Percentiles rank a stretch among this genome's conserved stretches.
Evolutionary conservation across 495 filamentous ascomycete species (phyloP).

Genomic region (Penicillium bialowiezense): DNA sequence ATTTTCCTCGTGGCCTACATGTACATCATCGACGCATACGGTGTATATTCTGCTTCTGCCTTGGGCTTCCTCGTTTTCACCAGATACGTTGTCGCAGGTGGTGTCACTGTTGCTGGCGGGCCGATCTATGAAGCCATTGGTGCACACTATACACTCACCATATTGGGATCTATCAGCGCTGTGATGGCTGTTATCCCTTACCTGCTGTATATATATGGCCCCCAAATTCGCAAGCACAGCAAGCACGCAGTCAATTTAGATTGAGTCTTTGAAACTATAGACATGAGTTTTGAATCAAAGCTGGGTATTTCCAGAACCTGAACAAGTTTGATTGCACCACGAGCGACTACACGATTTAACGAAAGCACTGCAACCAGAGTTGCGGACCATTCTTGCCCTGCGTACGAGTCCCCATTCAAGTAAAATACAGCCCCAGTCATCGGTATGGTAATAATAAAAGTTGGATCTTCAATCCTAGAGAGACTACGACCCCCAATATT

Average conservation of each 20-base stretch:
- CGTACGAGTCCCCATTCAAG: too few relatives aligned
- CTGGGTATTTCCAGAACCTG: too few relatives aligned
- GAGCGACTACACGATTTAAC: too few relatives aligned
- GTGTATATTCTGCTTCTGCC: constrained; percentile 32
- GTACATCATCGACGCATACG: constrained; percentile 54
- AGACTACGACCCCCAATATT: too few relatives aligned
- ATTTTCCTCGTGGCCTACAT: constrained; percentile 47
- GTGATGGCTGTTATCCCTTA: constrained; percentile 49
- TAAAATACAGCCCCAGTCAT: too few relatives aligned
- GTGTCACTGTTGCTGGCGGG: constrained; percentile 38
- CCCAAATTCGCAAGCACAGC: constrained; percentile 38
- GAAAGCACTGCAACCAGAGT: too few relatives aligned
- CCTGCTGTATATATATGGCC: constrained; percentile 49
- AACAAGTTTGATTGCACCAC: too few relatives aligned
- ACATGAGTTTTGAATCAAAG: too few relatives aligned
- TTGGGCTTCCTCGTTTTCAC: constrained; percentile 46
- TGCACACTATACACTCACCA: constrained; percentile 49
- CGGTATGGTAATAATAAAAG: too few relatives aligned
- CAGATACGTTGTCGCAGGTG: constrained; percentile 47
- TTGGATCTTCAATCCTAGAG: too few relatives aligned
- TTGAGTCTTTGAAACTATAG: background rate
- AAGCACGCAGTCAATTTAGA: constrained; percentile 29
- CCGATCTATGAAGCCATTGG: constrained; percentile 49
- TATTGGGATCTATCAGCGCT: constrained; percentile 43
- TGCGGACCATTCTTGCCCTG: too few relatives aligned